Conservation (phyloP, 225 moss, liverwort and hornwort species). For the Physcomitrium patens region DNA sequence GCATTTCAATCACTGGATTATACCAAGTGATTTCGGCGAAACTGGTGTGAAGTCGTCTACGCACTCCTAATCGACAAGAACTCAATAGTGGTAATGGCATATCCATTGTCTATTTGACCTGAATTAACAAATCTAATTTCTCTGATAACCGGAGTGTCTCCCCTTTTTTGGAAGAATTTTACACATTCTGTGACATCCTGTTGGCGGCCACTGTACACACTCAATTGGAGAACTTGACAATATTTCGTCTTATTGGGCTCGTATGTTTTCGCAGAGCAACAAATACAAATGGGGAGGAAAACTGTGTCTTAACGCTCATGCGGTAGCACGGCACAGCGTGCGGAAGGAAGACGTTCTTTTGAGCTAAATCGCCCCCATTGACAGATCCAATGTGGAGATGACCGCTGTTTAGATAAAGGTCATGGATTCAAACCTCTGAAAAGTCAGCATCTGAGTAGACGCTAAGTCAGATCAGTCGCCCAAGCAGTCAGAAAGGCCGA, state of each 20-base stretch:
- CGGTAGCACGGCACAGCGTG: no score
- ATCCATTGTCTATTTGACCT: background rate
- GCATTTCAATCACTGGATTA: background rate
- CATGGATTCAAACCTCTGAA: conserved; percentile 28
- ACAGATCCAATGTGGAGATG: conserved; percentile 23
- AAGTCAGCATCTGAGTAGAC: conserved; percentile 49
- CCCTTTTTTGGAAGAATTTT: conserved; percentile 13
- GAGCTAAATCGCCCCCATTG: conserved; percentile 15
- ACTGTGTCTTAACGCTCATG: background rate
- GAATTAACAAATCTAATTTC: no score
- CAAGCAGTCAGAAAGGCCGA: conserved; percentile 35
- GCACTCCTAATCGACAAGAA: conserved; percentile 20
- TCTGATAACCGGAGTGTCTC: no score
- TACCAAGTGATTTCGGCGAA: conserved; percentile 14
- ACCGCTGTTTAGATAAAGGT: conserved; percentile 25
- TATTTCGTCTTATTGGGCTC: background rate
- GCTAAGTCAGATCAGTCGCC: conserved; percentile 28
- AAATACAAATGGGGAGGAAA: conserved; percentile 16
- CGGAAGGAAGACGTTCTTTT: conserved; percentile 10
- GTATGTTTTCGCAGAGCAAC: background rate
- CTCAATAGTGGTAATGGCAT: conserved; percentile 3
- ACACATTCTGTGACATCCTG: conserved; percentile 29
- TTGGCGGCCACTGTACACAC: conserved; percentile 3
- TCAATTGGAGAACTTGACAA: background rate
- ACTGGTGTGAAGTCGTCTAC: conserved; percentile 18